Evolutionary conservation across 352 stramenopile species (phyloP), one percentile per base, ranked within the genome.

Genomic region (Phytophthora chlamydospora): DNA sequence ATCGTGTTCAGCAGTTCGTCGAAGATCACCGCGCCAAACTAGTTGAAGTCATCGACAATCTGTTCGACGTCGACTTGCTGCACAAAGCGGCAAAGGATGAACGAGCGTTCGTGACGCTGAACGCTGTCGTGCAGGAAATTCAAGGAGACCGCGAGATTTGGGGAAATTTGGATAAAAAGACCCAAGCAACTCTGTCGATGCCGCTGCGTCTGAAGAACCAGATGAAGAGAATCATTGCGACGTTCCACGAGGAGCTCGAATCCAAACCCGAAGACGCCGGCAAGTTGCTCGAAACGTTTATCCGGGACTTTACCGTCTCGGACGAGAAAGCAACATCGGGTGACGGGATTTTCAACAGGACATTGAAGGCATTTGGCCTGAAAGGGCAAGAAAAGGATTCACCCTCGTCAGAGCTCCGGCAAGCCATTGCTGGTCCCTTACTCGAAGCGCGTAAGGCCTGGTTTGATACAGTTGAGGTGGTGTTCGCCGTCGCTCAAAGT

Each of bases 61-160:
- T 84, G 13, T 83, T 85, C 16, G 57, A 66, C 11, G 45, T 88
- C 31, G 66, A 82, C 2, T 9, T 75, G 8, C 12, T 82, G 12
- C 21, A 69, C 38, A 53, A 67, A 6, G 56, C 27, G 4, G 8
- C 16, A 2, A 64, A 66, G 33, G 13, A n/a, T 1, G 49, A 62
- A 7, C 24, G 29, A 2, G 58, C 52, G 1, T 76, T 73, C 35
- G 19, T 24, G 6, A 51, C 0, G 13, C 35, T 76, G 1, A 31
- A 64, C 11, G 4, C 21, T 1, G 49, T 50, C 31, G n/a, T 81
- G 27, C 11, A 64, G 17, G 27, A 54, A 0, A 33, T 83, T 39
- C 45, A 70, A 41, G 16, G 32, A 0, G 47, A 69, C 2, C 39
- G 4, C 11, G 7, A 12, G n/a, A 63, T 68, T 19, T 77, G 68